These are phyloP conservation scores for Verticillium isaacii DNA, from an alignment of 2,329 filamentous ascomycete genomes.

Conservation along the genomic window DNA sequence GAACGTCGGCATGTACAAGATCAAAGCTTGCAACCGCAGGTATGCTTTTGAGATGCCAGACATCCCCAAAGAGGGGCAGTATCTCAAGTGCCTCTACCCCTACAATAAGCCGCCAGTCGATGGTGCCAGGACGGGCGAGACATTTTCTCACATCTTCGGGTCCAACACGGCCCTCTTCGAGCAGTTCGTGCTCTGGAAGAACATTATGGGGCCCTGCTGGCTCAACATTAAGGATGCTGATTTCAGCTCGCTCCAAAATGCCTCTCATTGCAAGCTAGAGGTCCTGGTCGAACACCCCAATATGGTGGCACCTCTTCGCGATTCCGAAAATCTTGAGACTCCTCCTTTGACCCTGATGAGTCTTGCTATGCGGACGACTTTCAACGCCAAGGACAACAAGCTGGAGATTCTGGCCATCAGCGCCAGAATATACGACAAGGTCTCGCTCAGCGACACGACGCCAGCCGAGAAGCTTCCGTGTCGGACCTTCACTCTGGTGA, in stretches of 20 bases:
- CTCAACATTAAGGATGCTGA: slow-evolving; percentile 83
- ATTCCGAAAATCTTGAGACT: slow-evolving; percentile 75
- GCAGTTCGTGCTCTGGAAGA: slow-evolving; percentile 98
- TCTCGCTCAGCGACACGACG: slow-evolving; percentile 82
- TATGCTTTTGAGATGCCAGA: slow-evolving; percentile 91
- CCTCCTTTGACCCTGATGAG: slow-evolving; percentile 97
- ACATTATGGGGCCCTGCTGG: slow-evolving; percentile 99
- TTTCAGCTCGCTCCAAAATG: slow-evolving; percentile 80
- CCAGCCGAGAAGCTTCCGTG: slow-evolving; percentile 84
- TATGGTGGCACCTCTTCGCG: slow-evolving; percentile 65
- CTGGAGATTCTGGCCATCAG: slow-evolving; percentile 92
- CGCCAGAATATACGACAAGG: slow-evolving; percentile 86
- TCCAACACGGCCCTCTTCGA: slow-evolving; percentile 92
- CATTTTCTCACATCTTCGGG: slow-evolving; percentile 91
- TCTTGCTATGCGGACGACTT: slow-evolving; percentile 77
- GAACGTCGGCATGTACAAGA: slow-evolving; percentile 85
- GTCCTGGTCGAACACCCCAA: slow-evolving; percentile 75
- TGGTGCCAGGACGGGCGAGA: slow-evolving; percentile 71
- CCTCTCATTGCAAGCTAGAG: slow-evolving; percentile 96
- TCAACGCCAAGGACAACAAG: slow-evolving; percentile 91
- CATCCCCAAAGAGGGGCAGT: slow-evolving; percentile 84
- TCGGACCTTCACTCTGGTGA: slow-evolving; percentile 86
- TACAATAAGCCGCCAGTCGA: slow-evolving; percentile 72
- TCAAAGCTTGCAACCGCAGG: slow-evolving; percentile 83
- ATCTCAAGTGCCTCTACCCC: slow-evolving; percentile 93